Evolutionary conservation across 2,329 filamentous ascomycete species (phyloP).

Genomic region (Colletotrichum tabaci): DNA sequence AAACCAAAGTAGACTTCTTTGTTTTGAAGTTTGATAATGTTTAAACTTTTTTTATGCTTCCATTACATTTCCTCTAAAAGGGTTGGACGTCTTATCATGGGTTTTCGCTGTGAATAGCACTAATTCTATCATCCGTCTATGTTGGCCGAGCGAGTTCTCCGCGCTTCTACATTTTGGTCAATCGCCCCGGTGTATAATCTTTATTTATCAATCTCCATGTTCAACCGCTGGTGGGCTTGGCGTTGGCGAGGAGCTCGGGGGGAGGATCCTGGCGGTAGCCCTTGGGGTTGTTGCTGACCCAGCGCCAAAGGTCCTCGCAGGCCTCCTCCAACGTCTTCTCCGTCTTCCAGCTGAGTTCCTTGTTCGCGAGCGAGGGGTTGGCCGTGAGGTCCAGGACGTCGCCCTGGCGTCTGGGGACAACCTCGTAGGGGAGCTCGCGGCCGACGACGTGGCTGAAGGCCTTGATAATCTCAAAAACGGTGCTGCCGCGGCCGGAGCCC

Average conservation of each 20-base stretch:
- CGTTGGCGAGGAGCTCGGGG: constrained; percentile 78
- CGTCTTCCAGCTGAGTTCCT: constrained; percentile 93
- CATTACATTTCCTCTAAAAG: constrained; percentile 22
- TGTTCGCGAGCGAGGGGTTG: constrained; percentile 88
- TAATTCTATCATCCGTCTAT: constrained; percentile 35
- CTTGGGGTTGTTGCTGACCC: constrained; percentile 97
- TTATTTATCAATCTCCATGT: not conserved
- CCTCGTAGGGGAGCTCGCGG: constrained; percentile 87
- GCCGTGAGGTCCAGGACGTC: constrained; percentile 97
- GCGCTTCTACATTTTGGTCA: too few species aligned
- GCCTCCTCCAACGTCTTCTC: constrained; percentile 92
- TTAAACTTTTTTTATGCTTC: constrained; percentile 17
- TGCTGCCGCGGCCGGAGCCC: constrained; percentile 93
- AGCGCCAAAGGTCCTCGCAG: constrained; percentile 94
- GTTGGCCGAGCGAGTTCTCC: constrained; percentile 7
- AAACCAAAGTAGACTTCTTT: too few species aligned
- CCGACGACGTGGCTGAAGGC: constrained; percentile 92
- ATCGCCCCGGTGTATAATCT: too few species aligned
- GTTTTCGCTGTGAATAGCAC: constrained; percentile 34
- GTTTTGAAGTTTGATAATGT: too few species aligned
- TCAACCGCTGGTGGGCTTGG: constrained; percentile 58
- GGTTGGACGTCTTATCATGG: constrained; percentile 30
- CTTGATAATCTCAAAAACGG: constrained; percentile 97
- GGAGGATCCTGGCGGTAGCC: constrained; percentile 96
- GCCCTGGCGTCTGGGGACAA: constrained; percentile 84